Conservation (phyloP, 179 eudicot genomes). For the Patellifolia procumbens region DNA sequence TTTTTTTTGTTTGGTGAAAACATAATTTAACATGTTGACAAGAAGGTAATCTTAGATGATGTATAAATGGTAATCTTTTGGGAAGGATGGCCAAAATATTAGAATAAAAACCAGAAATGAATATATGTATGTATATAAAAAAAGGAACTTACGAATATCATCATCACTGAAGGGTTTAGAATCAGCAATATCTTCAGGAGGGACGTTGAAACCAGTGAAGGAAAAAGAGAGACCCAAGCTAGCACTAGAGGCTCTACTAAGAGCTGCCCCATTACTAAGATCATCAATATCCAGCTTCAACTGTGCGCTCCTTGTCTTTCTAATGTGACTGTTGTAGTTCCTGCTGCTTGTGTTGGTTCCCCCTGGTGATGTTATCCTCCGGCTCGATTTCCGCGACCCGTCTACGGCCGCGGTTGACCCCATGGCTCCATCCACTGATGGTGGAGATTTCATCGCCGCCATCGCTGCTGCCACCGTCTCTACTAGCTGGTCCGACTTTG, state of each 20-base stretch:
- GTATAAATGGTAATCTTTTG: no score
- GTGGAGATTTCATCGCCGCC: slow-evolving; percentile 55
- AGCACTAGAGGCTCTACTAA: slow-evolving; percentile 93
- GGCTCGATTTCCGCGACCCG: slow-evolving; percentile 63
- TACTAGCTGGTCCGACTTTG: slow-evolving; percentile 76
- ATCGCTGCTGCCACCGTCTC: slow-evolving; percentile 57
- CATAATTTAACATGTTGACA: no score
- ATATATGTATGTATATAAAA: neutral
- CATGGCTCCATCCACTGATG: slow-evolving; percentile 22
- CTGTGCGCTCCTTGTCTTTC: slow-evolving; percentile 87
- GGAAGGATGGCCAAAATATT: neutral
- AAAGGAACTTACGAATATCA: slow-evolving; percentile 63
- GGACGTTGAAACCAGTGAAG: slow-evolving; percentile 81
- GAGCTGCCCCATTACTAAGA: slow-evolving; percentile 75
- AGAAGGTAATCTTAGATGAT: no score
- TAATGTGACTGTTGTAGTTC: slow-evolving; percentile 51
- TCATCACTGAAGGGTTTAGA: slow-evolving; percentile 77
- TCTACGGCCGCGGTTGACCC: slow-evolving; percentile 34
- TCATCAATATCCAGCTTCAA: slow-evolving; percentile 62
- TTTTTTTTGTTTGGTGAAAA: no score
- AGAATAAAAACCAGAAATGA: no score
- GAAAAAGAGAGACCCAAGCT: slow-evolving; percentile 91
- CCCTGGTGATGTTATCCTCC: slow-evolving; percentile 39
- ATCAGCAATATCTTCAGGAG: slow-evolving; percentile 72
- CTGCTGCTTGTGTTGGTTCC: slow-evolving; percentile 36